These are phyloP conservation scores for Albophoma yamanashiensis DNA, from an alignment of 2,329 filamentous ascomycete species.

Conservation along the genomic window DNA sequence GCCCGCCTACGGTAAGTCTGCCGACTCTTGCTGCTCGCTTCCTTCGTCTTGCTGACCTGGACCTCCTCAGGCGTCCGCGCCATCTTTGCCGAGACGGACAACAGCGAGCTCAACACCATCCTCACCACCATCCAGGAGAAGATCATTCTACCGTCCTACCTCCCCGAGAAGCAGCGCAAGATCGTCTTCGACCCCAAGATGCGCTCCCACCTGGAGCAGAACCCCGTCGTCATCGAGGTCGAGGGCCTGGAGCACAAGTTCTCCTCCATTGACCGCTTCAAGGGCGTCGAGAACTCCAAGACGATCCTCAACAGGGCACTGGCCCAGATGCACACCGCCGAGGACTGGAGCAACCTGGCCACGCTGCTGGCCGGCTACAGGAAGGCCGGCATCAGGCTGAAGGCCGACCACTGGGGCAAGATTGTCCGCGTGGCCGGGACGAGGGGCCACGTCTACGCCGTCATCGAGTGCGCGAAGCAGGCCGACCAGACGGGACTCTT, in stretches of 20 bases:
- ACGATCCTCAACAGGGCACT: slow-evolving; percentile 26
- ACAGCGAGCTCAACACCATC: slow-evolving; percentile 39
- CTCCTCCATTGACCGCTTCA: slow-evolving; percentile 30
- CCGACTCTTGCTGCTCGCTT: neutral
- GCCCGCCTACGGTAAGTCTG: slow-evolving; percentile 15
- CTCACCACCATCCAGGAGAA: slow-evolving; percentile 44
- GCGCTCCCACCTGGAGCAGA: slow-evolving; percentile 36
- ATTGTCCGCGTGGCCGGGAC: slow-evolving; percentile 29
- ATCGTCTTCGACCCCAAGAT: slow-evolving; percentile 38
- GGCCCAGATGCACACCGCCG: slow-evolving; percentile 31
- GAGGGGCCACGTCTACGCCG: slow-evolving; percentile 28
- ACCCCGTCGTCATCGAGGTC: slow-evolving; percentile 48
- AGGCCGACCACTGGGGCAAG: slow-evolving; percentile 21
- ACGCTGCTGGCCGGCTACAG: slow-evolving; percentile 40
- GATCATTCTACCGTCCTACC: slow-evolving; percentile 51
- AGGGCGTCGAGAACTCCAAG: slow-evolving; percentile 31
- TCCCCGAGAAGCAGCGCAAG: slow-evolving; percentile 40
- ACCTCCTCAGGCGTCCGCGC: slow-evolving; percentile 18
- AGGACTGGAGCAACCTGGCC: slow-evolving; percentile 42
- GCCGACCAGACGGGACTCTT: slow-evolving; percentile 33
- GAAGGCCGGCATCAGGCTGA: slow-evolving; percentile 29
- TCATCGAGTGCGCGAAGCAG: slow-evolving; percentile 40
- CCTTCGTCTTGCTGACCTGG: slow-evolving; percentile 3
- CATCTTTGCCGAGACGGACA: slow-evolving; percentile 41
- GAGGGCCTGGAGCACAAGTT: slow-evolving; percentile 45